Base-by-base conservation (phyloP, 768 basidiomycete species). In the Cytidiella melzeri region DNA sequence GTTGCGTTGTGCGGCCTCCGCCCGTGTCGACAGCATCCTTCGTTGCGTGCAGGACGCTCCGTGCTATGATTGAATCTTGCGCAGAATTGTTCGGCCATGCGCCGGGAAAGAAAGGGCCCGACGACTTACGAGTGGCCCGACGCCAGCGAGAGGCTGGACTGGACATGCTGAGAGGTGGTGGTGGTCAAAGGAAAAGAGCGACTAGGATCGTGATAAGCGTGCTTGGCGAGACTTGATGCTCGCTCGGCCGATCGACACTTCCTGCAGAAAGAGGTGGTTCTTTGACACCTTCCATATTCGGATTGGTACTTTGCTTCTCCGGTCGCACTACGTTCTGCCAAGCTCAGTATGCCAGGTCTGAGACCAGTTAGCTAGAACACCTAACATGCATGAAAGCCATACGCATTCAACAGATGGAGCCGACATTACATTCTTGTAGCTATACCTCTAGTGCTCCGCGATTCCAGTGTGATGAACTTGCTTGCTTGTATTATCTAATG, bases 41-140 rank as follows among this genome's bases (percentile, higher is more conserved):
- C 7, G 30, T 7, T 34, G 7, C 30, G 30, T 7, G 7, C 9
- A 34, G 30, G 30, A 7, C 15, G 30, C 15, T 34, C 30, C 30
- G 7, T 57, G 25, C 60, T 57, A 37, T 41, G 53, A 52, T 56
- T 59, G 43, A 60, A 48, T 42, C 57, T 50, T 45, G 61, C 55
- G 49, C 30, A 38, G 57, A 56, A 53, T 48, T 7, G 57, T 62
- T 48, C 52, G 75, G 73, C 73, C 73, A 76, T 3, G 74, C 74
- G 39, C 74, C 75, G 27, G 76, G 76, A 25, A 75, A 47, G 63
- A 68, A 50, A 52, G 71, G 48, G 57, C 67, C 55, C 54, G 66
- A 47, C 10, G 56, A 50, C 41, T 55, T 61, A 43, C 60, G 66
- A 23, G 25, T 37, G 18, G 52, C 46, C 7, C 18, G 40, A 7